Evolutionary conservation across 345 rosid genomes (phyloP).

Genomic region (Eucalyptus sp.): DNA sequence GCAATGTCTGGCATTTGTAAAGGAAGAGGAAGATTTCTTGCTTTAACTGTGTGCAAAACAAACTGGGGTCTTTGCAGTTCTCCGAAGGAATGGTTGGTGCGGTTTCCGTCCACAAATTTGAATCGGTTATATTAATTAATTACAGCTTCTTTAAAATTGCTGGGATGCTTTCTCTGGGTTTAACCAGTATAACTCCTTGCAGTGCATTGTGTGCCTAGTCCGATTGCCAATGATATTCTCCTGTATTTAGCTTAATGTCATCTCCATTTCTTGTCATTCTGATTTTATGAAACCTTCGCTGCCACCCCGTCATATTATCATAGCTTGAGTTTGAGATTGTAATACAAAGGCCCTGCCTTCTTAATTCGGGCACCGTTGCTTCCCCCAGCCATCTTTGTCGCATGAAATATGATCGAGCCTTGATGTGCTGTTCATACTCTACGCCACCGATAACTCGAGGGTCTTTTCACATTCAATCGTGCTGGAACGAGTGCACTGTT

Average conservation of each 20-base stretch:
- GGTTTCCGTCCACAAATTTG: neutral
- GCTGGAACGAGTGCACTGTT: neutral
- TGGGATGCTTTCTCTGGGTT: neutral
- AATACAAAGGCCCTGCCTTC: neutral
- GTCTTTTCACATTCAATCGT: neutral
- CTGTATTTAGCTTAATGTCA: neutral
- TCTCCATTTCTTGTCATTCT: neutral
- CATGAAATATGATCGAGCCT: neutral
- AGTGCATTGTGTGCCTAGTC: neutral
- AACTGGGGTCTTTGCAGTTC: neutral
- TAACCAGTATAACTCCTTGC: neutral
- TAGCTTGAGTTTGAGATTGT: neutral
- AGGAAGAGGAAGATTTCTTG: conserved; percentile 4
- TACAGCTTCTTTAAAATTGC: neutral
- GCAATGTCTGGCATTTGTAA: conserved; percentile 5
- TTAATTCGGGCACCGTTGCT: neutral
- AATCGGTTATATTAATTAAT: neutral
- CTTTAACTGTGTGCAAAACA: neutral
- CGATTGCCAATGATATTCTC: neutral
- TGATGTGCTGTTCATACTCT: neutral
- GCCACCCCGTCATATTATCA: neutral
- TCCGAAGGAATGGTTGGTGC: neutral
- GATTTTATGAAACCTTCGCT: neutral
- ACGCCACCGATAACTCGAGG: neutral
- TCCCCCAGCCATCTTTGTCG: neutral